Evolutionary conservation across 2,329 filamentous ascomycete species (phyloP).

Genomic region (Herpotrichia juniperi): DNA sequence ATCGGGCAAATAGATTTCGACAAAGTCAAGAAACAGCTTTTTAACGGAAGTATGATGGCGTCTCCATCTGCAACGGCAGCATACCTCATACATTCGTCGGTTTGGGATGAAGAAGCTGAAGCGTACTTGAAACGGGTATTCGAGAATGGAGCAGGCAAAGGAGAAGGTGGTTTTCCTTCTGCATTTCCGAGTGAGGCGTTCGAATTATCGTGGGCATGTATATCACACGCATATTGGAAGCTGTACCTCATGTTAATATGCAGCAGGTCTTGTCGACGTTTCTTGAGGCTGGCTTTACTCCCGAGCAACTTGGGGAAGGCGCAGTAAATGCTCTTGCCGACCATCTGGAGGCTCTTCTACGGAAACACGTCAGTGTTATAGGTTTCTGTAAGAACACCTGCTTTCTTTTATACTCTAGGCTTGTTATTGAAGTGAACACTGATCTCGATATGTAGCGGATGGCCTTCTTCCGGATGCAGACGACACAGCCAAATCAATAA

Average conservation of each 20-base stretch:
- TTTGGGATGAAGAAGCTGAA: conserved; percentile 41
- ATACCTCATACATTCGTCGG: conserved; percentile 34
- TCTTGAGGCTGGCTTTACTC: conserved; percentile 5
- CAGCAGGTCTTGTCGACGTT: conserved; percentile 9
- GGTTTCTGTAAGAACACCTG: conserved; percentile 11
- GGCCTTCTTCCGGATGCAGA: conserved; percentile 12
- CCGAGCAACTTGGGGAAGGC: not conserved
- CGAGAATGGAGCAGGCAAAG: conserved; percentile 5
- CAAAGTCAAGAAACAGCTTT: conserved; percentile 35
- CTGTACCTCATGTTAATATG: not conserved
- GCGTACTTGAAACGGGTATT: conserved; percentile 28
- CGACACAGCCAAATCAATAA: conserved; percentile 17
- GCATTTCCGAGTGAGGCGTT: conserved; percentile 34
- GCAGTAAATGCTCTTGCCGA: not conserved
- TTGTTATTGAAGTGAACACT: not conserved
- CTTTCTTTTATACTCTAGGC: not conserved
- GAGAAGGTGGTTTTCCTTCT: conserved; percentile 23
- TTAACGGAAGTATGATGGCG: conserved; percentile 40
- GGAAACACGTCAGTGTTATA: conserved; percentile 5
- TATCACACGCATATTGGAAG: not conserved
- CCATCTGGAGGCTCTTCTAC: not conserved
- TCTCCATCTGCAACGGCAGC: conserved; percentile 49
- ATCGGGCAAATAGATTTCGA: conserved; percentile 43
- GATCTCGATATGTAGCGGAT: no score
- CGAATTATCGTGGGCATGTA: conserved; percentile 28